Percentiles rank a stretch among this genome's conserved stretches.
Conservation (phyloP, 2,329 filamentous ascomycete species). For the Aspergillus terreus region DNA sequence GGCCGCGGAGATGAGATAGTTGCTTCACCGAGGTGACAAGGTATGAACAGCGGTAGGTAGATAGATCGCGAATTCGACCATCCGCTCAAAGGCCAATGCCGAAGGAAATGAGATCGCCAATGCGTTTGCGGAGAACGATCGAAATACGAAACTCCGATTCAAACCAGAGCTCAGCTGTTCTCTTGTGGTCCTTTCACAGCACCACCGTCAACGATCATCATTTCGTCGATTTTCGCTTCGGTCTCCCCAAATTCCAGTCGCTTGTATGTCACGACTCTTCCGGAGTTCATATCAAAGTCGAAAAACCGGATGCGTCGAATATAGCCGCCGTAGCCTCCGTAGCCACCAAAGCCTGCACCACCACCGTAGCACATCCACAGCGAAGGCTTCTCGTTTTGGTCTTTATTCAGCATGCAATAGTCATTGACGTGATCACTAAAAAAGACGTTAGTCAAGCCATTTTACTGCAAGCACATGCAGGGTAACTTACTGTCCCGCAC, state of each 20-base stretch:
- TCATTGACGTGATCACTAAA: slow-evolving; percentile 89
- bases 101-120: too few species aligned
- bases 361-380: slow-evolving; percentile 99
- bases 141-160: neutral
- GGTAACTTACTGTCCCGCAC: slow-evolving; percentile 75
- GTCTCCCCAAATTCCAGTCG: slow-evolving; percentile 66
- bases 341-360: slow-evolving; percentile 87
- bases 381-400: slow-evolving; percentile 56
- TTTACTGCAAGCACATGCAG: neutral
- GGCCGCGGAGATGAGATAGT: neutral
- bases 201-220: slow-evolving; percentile 59
- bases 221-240: slow-evolving; percentile 53
- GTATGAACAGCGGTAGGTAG: neutral
- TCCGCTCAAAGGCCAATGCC: too few species aligned
- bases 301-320: slow-evolving; percentile 82
- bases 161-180: slow-evolving; percentile 1
- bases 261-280: slow-evolving; percentile 88
- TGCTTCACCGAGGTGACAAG: neutral
- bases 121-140: too few species aligned
- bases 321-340: slow-evolving; percentile 85
- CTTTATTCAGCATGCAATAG: slow-evolving; percentile 73
- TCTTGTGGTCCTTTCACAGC: slow-evolving; percentile 41
- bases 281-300: slow-evolving; percentile 88
- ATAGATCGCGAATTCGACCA: too few species aligned
- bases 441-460: slow-evolving; percentile 18